A percentile compares a stretch with the other conserved stretches of the same genome.
These are phyloP conservation scores for Backusella tarrabulga DNA, from an alignment of 192 early-diverging fungal genomes.

Conservation along the genomic window DNA sequence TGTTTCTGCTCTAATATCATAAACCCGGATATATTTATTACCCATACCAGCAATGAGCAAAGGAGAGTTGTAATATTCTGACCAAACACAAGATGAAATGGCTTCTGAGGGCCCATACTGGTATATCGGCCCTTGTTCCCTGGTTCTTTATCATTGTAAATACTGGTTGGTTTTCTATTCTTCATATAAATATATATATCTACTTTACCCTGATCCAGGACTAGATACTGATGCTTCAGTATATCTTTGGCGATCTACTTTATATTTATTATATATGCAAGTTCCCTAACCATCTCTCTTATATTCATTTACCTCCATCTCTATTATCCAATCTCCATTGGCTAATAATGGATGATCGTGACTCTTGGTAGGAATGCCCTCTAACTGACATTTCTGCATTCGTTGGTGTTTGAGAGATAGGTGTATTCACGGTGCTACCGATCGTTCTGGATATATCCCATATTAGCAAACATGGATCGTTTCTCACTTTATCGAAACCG, in stretches of 20 bases:
- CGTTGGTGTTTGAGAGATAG: background rate
- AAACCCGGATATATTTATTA: constrained; percentile 64
- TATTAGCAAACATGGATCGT: constrained; percentile 67
- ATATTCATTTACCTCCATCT: background rate
- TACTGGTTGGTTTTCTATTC: background rate
- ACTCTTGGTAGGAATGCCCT: background rate
- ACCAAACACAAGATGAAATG: constrained; percentile 68
- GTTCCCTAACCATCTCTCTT: background rate
- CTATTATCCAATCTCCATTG: constrained; percentile 9
- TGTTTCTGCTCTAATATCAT: constrained; percentile 60
- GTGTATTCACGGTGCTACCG: constrained; percentile 26
- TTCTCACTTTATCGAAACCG: constrained; percentile 75
- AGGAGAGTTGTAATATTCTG: constrained; percentile 46
- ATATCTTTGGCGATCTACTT: background rate
- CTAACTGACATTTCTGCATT: background rate
- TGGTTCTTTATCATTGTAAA: background rate
- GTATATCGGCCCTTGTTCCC: constrained; percentile 38
- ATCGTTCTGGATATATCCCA: constrained; percentile 70
- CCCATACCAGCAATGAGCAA: constrained; percentile 72
- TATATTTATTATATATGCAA: background rate
- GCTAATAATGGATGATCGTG: background rate
- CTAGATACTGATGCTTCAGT: background rate
- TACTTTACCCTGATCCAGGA: background rate
- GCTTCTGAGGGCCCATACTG: constrained; percentile 68
- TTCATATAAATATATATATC: background rate